These are phyloP conservation scores for Talaromyces rugulosus DNA, from an alignment of 2,329 filamentous ascomycete species.

Conservation along the genomic window DNA sequence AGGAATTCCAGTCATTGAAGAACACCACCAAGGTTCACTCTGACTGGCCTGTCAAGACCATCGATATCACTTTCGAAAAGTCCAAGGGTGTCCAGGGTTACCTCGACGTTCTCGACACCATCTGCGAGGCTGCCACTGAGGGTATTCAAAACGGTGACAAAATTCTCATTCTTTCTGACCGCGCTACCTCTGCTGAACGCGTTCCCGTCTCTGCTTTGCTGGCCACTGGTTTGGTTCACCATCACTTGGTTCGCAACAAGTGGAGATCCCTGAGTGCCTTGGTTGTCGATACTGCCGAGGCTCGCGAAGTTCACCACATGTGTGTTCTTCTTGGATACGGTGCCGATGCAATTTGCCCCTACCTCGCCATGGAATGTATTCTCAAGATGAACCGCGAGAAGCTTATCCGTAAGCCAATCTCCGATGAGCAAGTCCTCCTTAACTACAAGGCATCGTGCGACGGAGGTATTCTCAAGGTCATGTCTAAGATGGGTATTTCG, in stretches of 20 bases:
- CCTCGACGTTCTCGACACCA: conserved; percentile 78
- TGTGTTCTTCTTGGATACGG: conserved; percentile 96
- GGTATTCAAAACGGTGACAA: conserved; percentile 80
- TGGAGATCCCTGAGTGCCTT: conserved; percentile 87
- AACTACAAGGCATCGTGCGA: conserved; percentile 98
- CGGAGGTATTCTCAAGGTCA: conserved; percentile 95
- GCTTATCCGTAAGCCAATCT: conserved; percentile 84
- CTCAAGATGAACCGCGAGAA: conserved; percentile 93
- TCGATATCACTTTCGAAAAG: conserved; percentile 93
- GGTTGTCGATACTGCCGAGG: conserved; percentile 87
- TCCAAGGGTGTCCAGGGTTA: conserved; percentile 77
- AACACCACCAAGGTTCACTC: conserved; percentile 69
- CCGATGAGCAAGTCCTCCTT: conserved; percentile 75
- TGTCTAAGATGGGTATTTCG: conserved; percentile 99
- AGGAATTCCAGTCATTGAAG: conserved; percentile 83
- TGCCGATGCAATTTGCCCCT: conserved; percentile 90
- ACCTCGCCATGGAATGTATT: conserved; percentile 93
- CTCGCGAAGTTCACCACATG: conserved; percentile 97
- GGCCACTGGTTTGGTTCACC: conserved; percentile 89
- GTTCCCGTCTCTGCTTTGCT: conserved; percentile 82
- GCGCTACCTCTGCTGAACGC: conserved; percentile 75
- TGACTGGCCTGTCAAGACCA: conserved; percentile 81
- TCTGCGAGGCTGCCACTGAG: conserved; percentile 78
- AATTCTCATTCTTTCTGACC: conserved; percentile 84
- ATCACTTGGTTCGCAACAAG: conserved; percentile 92